Evolutionary conservation across 305 asterid genomes (phyloP), one percentile per base, ranked within the genome.

Genomic region (Rubia tinctorum): DNA sequence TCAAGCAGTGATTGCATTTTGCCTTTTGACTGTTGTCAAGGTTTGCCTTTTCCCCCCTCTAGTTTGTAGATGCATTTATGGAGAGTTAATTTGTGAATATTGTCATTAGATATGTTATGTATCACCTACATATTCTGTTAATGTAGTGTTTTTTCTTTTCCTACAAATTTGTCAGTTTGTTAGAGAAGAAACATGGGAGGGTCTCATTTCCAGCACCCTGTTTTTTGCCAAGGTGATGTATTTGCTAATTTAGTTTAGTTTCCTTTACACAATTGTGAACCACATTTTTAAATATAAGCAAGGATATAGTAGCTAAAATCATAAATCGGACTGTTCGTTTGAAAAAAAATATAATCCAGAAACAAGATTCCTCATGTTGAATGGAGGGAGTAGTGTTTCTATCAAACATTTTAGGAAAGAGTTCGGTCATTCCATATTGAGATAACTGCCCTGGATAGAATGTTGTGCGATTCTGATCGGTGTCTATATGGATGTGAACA

Each of bases 141-240:
- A 40, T 40, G 58, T 60, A 30, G 18, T 74, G 60, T 51, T 64
- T 17, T 78, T 27, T 25, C 53, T 60, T 71, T 45, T 71, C 49
- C 51, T 74, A 13, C 25, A 18, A 70, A 71, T 75, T 80, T 81
- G 75, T 83, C 90, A 94, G 99, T 80, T 84, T 62, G 96, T 90
- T 11, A 90, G 76, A 86, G 84, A 87, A n/a, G 99, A 94, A 82
- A 86, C 98, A 40, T 94, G 99, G 99, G 93, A 94, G 82, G 81
- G 87, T 63, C 89, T 86, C 80, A 82, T 89, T 51, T 84, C 78
- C 22, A 95, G 87, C 80, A 66, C 86, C 42, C 80, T 94, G 23
- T 82, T 91, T 63, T 90, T 75, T 83, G 96, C 92, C 37, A 94
- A 94, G 97, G 98, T 94, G 75, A 71, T 65, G 9, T 39, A 71